Evolutionary conservation across 306 rosid species (phyloP).

Genomic region (Ammopiptanthus mongolicus): DNA sequence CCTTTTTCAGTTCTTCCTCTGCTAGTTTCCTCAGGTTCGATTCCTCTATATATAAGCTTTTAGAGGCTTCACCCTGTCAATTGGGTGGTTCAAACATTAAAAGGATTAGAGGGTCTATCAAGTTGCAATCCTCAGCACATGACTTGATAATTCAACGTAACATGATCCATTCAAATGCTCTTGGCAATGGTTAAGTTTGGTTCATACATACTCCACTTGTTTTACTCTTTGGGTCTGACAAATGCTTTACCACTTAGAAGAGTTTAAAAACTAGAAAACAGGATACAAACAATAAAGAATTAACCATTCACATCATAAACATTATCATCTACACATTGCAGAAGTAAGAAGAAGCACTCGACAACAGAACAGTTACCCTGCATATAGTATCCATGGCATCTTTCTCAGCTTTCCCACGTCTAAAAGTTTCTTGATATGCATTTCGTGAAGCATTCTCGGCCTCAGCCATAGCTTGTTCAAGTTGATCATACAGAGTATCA

Average conservation of each 20-base stretch:
- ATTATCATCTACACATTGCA: not conserved
- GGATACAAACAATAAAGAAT: not conserved
- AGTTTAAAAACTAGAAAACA: not conserved
- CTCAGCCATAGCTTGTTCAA: conserved; percentile 59
- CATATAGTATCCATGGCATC: conserved; percentile 69
- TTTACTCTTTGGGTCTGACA: not conserved
- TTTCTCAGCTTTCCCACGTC: conserved; percentile 78
- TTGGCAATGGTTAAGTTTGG: not conserved
- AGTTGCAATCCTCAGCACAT: not conserved
- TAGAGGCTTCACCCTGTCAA: conserved; percentile 69
- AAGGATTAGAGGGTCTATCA: conserved; percentile 10
- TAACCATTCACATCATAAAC: not conserved
- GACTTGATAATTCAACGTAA: conserved; percentile 3
- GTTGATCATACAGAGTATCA: conserved; percentile 59
- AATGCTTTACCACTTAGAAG: not conserved
- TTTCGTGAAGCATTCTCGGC: conserved; percentile 59
- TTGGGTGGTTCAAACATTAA: not conserved
- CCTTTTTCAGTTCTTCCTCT: conserved; percentile 58
- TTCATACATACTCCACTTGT: not conserved
- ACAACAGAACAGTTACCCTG: conserved; percentile 40
- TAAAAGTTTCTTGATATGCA: conserved; percentile 59
- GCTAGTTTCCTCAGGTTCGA: conserved; percentile 51
- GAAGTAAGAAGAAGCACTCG: not conserved
- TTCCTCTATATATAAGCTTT: conserved; percentile 50
- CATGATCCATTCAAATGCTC: not conserved